Evolutionary conservation across 2,329 filamentous ascomycete species (phyloP), one percentile per base, ranked within the genome.

Genomic region (Penicillium rolfsii): DNA sequence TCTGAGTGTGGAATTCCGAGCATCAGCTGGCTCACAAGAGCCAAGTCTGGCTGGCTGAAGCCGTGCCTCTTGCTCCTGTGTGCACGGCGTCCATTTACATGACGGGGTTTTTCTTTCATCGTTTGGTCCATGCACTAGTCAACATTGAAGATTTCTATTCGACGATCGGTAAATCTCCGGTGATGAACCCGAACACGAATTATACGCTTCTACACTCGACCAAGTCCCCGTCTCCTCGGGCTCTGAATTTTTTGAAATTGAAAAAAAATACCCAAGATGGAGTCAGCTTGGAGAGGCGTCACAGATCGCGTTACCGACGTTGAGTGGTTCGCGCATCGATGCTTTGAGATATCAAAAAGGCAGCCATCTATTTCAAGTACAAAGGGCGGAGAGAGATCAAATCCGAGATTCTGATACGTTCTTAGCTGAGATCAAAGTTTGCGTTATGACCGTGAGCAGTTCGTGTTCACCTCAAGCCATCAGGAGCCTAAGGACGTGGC

Each of bases 381-480:
- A 6, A 26, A 12, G 24, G 26, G 24, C 43, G 12, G 43, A 46
- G 26, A 46, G 14, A 24, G 22, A 46, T 46, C 22, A 16, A 43
- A 11, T 11, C 40, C n/a, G n/a, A 46, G 22, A 24, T 16, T 28
- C 22, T 7, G 43, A 26, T 46, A 24, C 24, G 43, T 26, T 46
- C 43, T 9, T 4, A 22, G 24, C 43, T 8, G 43, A 46, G 43
- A 46, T 26, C 43, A 46, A 14, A 14, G 22, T 46, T 46, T 11
- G 16, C 43, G 43, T 12, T 3, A 46, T 46, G 22, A 26, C 11
- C 43, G 22, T 22, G 3, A 12, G 6, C 28, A 24, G 43, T 26
- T 46, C 24, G 43, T 46, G 12, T 46, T 46, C 43, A 46, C 22
- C 43, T 46, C 43, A 46, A 46, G 43, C 43, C 43, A 26, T 46